Evolutionary conservation across 306 rosid genomes (phyloP), one percentile per base, ranked within the genome.

Genomic region (Citrullus amarus): DNA sequence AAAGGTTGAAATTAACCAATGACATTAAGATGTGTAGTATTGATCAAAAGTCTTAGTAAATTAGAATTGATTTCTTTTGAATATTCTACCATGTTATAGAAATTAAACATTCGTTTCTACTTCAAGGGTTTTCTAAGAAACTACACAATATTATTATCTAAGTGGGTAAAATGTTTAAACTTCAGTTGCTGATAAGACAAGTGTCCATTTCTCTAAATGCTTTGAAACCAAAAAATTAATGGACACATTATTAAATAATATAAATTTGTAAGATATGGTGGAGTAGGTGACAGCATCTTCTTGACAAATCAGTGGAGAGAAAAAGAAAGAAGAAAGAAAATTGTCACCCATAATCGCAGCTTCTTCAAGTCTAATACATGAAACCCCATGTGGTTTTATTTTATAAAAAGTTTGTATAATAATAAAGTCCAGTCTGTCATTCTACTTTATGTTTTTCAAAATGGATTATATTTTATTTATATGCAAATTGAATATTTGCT

Each of bases 201-300:
- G 72, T 66, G 51, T 67, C 16, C 16, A 67, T 18, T 67, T 67
- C 14, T 16, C 12, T 39, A 67, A 43, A 69, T 69, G 36, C 1
- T 12, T 20, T 69, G 5, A n/a, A 57, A 43, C 11, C 9, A 69
- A 71, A 48, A 44, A 66, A 66, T 65, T 69, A 68, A 68, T 17
- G 51, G 15, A 6, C 11, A 44, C 1, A 70, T 71, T 14, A 71
- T 69, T 43, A 69, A 69, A 43, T 25, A 48, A 48, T 70, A 0
- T 14, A 70, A n/a, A 70, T 22, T 11, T 6, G 0, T 7, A 46
- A 71, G 77, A 48, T 4, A 48, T 48, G 41, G 77, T 71, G 77
- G 77, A 71, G 77, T 71, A 46, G 77, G 77, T 71, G 77, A 71
- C 77, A 46, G 77, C 20, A 48, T 71, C 77, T 69, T 69, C 76